A percentile compares a stretch with the other conserved stretches of the same genome.
These are phyloP conservation scores for Sporodiniella umbellata DNA, from an alignment of 371 early-diverging fungal genomes.

Conservation along the genomic window DNA sequence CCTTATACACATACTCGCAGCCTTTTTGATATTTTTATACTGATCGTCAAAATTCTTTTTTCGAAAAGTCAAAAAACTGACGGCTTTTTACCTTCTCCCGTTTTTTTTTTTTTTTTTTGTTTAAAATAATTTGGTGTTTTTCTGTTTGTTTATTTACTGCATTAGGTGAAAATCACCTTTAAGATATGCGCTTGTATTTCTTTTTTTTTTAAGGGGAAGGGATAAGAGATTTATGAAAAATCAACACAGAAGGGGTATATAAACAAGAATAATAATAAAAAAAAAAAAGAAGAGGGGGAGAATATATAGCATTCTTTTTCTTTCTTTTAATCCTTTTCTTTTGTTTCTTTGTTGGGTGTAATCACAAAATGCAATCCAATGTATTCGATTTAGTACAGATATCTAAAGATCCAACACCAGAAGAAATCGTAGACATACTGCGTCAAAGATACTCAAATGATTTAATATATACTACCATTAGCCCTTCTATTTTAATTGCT, in stretches of 20 bases:
- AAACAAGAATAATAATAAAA: neutral
- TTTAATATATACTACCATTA: slow-evolving; percentile 55
- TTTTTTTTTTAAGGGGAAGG: too few relatives aligned
- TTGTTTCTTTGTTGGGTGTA: neutral
- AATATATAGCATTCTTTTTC: too few relatives aligned
- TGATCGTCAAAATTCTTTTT: too few relatives aligned
- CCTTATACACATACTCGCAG: too few relatives aligned
- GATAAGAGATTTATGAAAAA: too few relatives aligned
- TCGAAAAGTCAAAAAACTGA: neutral
- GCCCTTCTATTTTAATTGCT: slow-evolving; percentile 45
- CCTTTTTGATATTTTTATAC: too few relatives aligned
- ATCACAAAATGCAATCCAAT: neutral
- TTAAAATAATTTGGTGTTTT: neutral
- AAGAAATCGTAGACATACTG: slow-evolving; percentile 52
- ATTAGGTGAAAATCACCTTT: neutral
- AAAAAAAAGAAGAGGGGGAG: neutral
- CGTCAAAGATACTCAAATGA: slow-evolving; percentile 54
- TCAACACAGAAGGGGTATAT: neutral
- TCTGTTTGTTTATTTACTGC: neutral
- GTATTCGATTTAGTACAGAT: slow-evolving; percentile 29
- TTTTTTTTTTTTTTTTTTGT: too few relatives aligned
- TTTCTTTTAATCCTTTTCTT: neutral
- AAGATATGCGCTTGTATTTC: neutral
- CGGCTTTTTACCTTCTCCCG: neutral
- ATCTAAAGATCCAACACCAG: slow-evolving; percentile 20